These are phyloP conservation scores for Sporisorium scitamineum DNA, from an alignment of 1,284 basidiomycete genomes.

Conservation along the genomic window DNA sequence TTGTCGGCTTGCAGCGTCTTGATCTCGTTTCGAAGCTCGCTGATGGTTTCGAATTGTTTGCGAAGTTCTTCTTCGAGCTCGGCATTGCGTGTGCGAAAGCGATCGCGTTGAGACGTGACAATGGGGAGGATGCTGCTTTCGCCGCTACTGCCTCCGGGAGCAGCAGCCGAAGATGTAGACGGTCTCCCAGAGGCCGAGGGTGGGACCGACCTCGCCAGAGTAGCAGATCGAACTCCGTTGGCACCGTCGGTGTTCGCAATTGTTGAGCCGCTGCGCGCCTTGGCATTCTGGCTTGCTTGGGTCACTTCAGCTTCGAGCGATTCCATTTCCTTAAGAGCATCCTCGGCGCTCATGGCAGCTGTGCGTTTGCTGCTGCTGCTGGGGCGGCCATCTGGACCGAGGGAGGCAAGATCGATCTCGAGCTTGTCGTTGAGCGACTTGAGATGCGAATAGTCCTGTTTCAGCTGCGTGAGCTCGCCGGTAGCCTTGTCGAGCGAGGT, in stretches of 20 bases:
- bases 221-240: constrained; percentile 4
- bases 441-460: constrained; percentile 81
- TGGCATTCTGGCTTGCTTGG: constrained; percentile 3
- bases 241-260: not conserved
- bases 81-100: constrained; percentile 93
- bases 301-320: constrained; percentile 37
- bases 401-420: constrained; percentile 82
- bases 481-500: constrained; percentile 69
- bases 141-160: not conserved
- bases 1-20: constrained; percentile 64
- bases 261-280: not conserved
- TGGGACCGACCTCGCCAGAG: constrained; percentile 9
- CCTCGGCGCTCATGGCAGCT: constrained; percentile 33
- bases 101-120: constrained; percentile 93
- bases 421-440: constrained; percentile 85
- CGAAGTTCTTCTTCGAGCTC: constrained; percentile 97
- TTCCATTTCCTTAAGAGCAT: constrained; percentile 41
- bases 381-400: constrained; percentile 14
- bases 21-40: constrained; percentile 73
- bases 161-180: constrained; percentile 9
- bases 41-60: constrained; percentile 91
- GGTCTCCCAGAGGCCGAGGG: constrained; percentile 9
- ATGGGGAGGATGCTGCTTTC: constrained; percentile 72
- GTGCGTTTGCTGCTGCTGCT: constrained; percentile 9
- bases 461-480: constrained; percentile 75